Evolutionary conservation across 306 rosid genomes (phyloP), one percentile per base, ranked within the genome.

Genomic region (Nissolia schottii): DNA sequence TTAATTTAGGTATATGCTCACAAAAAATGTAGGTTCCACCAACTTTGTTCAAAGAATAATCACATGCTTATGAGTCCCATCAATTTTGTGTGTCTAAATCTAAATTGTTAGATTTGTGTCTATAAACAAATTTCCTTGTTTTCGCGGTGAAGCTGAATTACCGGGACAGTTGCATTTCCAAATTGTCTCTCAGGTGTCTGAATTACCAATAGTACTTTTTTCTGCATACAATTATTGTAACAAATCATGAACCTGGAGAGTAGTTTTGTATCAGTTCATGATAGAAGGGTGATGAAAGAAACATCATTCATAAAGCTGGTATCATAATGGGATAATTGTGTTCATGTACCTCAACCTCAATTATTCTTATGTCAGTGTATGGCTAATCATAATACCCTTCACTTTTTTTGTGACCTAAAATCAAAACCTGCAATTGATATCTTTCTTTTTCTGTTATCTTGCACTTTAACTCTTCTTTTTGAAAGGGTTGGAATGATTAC

Each of bases 181-280:
- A 37, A 43, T 50, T 40, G 20, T 49, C 50, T 29, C 46, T 48
- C 76, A 68, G 63, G 75, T 59, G 81, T 48, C 37, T 68, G 57
- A 28, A n/a, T n/a, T n/a, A 77, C 80, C 46, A 69, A 61, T 38
- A 60, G 76, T 41, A 50, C 65, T 22, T 50, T 49, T 6, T 50
- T 32, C n/a, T n/a, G n/a, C n/a, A 38, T 28, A 43, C 6, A 38
- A 18, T 43, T 29, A 25, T 14, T 55, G 14, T 14, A 27, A 40
- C 69, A 41, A 19, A 54, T 28, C 20, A 75, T 64, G 53, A 27
- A 54, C 40, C 49, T 40, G 65, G 43, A 11, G 55, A 9, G 22
- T 29, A n/a, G 15, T 43, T 22, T 4, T 10, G 55, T 20, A 59
- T 60, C 28, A 48, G 28, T 73, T 73, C 28, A 27, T 32, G 51